Conservation (phyloP, 345 rosid genomes). For the Arabidopsis arenosa region DNA sequence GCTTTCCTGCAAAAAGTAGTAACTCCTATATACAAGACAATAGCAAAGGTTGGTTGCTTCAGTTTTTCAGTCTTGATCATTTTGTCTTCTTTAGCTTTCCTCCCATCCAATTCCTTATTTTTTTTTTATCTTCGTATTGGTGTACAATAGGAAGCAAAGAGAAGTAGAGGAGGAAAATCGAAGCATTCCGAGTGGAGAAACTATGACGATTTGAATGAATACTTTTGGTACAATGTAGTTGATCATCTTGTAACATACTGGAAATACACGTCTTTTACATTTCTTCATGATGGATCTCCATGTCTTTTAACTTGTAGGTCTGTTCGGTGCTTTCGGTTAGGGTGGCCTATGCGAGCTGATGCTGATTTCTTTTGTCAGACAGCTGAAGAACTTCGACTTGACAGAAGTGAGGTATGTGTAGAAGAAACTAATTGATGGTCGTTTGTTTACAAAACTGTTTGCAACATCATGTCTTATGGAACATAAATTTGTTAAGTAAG, state of each 20-base stretch:
- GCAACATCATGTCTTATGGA: not conserved
- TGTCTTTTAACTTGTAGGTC: constrained; percentile 53
- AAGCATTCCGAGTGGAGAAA: constrained; percentile 85
- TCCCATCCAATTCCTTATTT: not conserved
- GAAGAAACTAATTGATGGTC: constrained; percentile 23
- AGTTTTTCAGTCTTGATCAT: constrained; percentile 15
- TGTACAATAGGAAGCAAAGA: constrained; percentile 61
- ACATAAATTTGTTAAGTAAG: not conserved
- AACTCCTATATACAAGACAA: constrained; percentile 62
- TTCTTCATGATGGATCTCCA: constrained; percentile 1
- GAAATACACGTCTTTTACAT: constrained; percentile 4
- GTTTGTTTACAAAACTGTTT: not conserved
- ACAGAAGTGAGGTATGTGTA: constrained; percentile 54
- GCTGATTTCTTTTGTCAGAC: constrained; percentile 73
- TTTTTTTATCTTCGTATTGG: constrained; percentile 15
- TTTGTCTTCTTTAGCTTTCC: constrained; percentile 17
- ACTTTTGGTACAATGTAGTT: constrained; percentile 59
- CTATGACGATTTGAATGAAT: constrained; percentile 72
- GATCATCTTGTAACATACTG: constrained; percentile 8
- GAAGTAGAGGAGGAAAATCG: constrained; percentile 65
- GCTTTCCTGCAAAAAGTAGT: constrained; percentile 72
- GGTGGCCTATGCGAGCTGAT: constrained; percentile 83
- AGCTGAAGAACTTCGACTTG: constrained; percentile 41
- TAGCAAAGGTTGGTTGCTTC: constrained; percentile 54
- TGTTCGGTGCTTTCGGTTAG: constrained; percentile 68